Evolutionary conservation across 306 rosid genomes (phyloP).

Genomic region (Cucumis hystrix): DNA sequence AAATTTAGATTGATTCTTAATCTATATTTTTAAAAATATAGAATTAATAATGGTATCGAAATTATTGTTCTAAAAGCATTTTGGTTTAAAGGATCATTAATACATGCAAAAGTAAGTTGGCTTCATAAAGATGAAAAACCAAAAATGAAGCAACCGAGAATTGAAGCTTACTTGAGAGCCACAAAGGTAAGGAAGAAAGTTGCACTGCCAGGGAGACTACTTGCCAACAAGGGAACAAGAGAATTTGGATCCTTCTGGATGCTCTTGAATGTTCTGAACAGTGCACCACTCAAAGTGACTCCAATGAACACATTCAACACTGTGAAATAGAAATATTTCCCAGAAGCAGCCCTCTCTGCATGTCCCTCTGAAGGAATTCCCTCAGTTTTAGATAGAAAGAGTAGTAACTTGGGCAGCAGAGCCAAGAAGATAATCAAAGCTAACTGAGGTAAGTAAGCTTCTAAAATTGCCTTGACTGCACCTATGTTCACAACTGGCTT

Average conservation of each 20-base stretch:
- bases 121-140: neutral
- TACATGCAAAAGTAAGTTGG: neutral
- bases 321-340: constrained; percentile 73
- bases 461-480: constrained; percentile 49
- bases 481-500: constrained; percentile 27
- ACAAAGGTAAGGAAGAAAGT: constrained; percentile 80
- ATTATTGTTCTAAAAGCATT: neutral
- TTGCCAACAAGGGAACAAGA: constrained; percentile 31
- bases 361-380: constrained; percentile 81
- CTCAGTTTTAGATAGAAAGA: constrained; percentile 60
- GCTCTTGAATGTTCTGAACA: constrained; percentile 44
- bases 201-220: constrained; percentile 63
- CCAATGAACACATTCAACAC: constrained; percentile 82
- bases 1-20: neutral
- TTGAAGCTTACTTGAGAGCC: constrained; percentile 68
- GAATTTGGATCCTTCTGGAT: constrained; percentile 29
- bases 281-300: constrained; percentile 63
- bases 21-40: neutral
- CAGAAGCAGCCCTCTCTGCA: constrained; percentile 72
- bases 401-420: constrained; percentile 64
- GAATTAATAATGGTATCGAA: neutral
- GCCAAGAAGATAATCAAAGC: constrained; percentile 74
- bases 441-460: constrained; percentile 87
- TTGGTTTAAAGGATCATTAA: neutral
- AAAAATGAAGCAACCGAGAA: neutral